phyloP scores from a whole-genome alignment of 495 filamentous ascomycete genomes.

The Annulohypoxylon stygium region DNA sequence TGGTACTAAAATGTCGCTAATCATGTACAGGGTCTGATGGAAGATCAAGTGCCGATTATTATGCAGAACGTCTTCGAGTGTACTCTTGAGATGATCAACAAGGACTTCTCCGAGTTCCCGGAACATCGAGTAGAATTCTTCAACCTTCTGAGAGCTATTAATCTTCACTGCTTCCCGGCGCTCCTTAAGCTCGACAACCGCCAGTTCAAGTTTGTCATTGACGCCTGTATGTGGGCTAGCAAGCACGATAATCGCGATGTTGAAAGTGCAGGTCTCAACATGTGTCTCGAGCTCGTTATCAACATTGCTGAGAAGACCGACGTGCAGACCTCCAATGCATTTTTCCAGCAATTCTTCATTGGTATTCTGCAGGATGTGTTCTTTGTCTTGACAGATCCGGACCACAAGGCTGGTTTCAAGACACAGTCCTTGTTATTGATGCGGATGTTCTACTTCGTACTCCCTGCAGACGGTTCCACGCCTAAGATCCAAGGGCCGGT shows the following conservation, averaged over 20 bases:
- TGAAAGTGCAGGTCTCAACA: conserved; percentile 96
- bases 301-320: conserved; percentile 95
- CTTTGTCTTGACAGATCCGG: conserved; percentile 96
- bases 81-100: conserved; percentile 99
- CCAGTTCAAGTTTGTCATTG: conserved; percentile 99
- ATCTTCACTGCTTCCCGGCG: conserved; percentile 94
- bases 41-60: conserved; percentile 95
- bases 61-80: conserved; percentile 99
- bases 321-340: conserved; percentile 83
- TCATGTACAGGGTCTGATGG: conserved; percentile 78
- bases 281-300: conserved; percentile 97
- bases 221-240: conserved; percentile 99
- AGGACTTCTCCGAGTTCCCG: conserved; percentile 98
- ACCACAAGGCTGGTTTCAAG: conserved; percentile 99
- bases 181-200: conserved; percentile 92
- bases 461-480: conserved; percentile 68
- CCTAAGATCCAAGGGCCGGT: conserved; percentile 93
- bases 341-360: conserved; percentile 97
- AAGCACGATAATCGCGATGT: conserved; percentile 99
- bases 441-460: conserved; percentile 94
- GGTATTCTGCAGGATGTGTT: conserved; percentile 97
- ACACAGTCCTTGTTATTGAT: conserved; percentile 92
- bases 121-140: conserved; percentile 99
- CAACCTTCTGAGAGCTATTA: conserved; percentile 94
- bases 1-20: conserved; percentile 38